phyloP scores from a whole-genome alignment of 768 basidiomycete genomes.

The Boletus reticuloceps region DNA sequence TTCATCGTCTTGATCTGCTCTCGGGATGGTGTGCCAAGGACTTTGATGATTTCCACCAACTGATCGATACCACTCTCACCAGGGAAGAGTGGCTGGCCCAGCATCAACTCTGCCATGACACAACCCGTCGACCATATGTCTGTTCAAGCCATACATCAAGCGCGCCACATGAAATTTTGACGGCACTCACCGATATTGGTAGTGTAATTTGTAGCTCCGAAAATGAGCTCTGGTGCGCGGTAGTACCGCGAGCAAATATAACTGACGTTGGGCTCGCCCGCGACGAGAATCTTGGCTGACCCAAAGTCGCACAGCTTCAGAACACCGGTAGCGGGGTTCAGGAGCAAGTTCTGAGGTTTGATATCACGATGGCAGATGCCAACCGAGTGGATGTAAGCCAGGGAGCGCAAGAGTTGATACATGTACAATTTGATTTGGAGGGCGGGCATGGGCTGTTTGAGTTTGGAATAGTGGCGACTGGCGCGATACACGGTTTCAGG shows the following conservation, averaged over 20 bases:
- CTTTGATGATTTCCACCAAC: slow-evolving; percentile 99
- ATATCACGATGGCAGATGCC: slow-evolving; percentile 99
- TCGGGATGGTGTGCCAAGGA: slow-evolving; percentile 94
- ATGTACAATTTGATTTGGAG: slow-evolving; percentile 99
- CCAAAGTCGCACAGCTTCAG: slow-evolving; percentile 99
- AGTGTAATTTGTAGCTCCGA: slow-evolving; percentile 99
- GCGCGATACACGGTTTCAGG: slow-evolving; percentile 99
- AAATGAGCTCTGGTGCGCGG: slow-evolving; percentile 98
- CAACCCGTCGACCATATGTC: slow-evolving; percentile 99
- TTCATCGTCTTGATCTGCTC: slow-evolving; percentile 99
- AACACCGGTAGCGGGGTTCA: slow-evolving; percentile 95
- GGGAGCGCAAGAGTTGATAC: slow-evolving; percentile 97
- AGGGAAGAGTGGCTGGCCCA: slow-evolving; percentile 98
- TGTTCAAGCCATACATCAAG: slow-evolving; percentile 29
- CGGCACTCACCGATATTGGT: slow-evolving; percentile 90
- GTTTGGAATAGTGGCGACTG: slow-evolving; percentile 97
- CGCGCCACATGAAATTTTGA: not conserved
- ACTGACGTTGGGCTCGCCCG: slow-evolving; percentile 98
- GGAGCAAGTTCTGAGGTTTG: slow-evolving; percentile 97
- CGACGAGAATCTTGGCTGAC: slow-evolving; percentile 96
- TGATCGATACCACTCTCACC: slow-evolving; percentile 99
- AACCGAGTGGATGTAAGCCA: slow-evolving; percentile 99
- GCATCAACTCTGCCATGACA: slow-evolving; percentile 99
- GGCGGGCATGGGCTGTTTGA: slow-evolving; percentile 99
- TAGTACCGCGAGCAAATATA: slow-evolving; percentile 99